phyloP scores from a whole-genome alignment of 345 rosid species.

The Acer negundo region DNA sequence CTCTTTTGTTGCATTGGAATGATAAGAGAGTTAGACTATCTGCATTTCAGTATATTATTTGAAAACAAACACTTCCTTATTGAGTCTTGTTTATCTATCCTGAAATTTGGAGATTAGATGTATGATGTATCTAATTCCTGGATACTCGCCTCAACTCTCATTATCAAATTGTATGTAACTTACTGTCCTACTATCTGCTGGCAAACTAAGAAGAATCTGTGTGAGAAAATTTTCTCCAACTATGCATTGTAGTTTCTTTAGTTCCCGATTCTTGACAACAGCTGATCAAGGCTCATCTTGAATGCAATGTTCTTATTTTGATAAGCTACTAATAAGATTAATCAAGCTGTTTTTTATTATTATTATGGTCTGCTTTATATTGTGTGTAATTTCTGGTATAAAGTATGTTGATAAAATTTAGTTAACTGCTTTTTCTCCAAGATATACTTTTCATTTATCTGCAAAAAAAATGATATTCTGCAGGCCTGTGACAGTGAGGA shows the following conservation, averaged over 20 bases:
- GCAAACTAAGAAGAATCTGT: conserved; percentile 1
- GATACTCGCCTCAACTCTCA: neutral
- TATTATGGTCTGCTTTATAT: neutral
- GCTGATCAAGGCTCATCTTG: neutral
- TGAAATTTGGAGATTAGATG: neutral
- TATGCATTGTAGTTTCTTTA: neutral
- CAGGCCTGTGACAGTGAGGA: conserved; percentile 87
- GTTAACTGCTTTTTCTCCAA: conserved; percentile 9
- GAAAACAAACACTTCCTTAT: neutral
- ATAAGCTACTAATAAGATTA: neutral
- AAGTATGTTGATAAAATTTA: neutral
- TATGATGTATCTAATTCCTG: neutral
- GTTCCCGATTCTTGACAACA: neutral
- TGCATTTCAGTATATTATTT: neutral
- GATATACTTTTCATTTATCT: neutral
- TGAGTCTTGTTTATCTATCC: neutral
- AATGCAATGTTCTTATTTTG: neutral
- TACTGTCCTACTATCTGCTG: neutral
- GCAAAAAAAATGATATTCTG: conserved; percentile 20
- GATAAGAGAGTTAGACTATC: neutral
- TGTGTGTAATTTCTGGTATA: neutral
- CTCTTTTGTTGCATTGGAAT: neutral
- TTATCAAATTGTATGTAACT: neutral
- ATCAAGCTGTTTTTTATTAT: neutral
- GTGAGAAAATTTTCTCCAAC: neutral